A percentile compares a stretch with the other conserved stretches of the same genome.
Conservation (phyloP, 192 early-diverging fungal genomes). For the Piromyces sp. region DNA sequence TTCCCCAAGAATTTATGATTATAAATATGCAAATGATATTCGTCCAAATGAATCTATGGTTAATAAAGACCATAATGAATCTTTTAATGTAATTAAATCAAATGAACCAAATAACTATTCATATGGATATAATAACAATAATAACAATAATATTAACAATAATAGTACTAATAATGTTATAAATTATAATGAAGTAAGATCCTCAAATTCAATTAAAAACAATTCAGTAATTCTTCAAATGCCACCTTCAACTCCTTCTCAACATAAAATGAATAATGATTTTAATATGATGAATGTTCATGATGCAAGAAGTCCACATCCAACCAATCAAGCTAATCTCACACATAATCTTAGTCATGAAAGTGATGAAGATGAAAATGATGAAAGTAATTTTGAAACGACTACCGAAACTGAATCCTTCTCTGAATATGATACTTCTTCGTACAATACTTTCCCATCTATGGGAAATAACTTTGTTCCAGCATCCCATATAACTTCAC, state of each 20-base stretch:
- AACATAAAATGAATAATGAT: background rate
- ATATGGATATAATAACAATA: background rate
- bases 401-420: background rate
- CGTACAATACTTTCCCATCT: background rate
- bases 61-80: too few relatives aligned
- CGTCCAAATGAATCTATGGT: too few relatives aligned
- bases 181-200: background rate
- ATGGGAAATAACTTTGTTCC: background rate
- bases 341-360: background rate
- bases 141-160: background rate
- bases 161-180: background rate
- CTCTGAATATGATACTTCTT: background rate
- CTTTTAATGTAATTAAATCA: background rate
- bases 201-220: background rate
- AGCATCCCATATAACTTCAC: background rate
- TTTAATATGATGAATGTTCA: background rate
- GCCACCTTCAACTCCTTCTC: background rate
- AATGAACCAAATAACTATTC: background rate
- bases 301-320: background rate
- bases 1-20: background rate
- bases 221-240: background rate
- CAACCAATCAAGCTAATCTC: background rate
- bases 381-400: background rate
- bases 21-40: too few relatives aligned
- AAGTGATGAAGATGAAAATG: background rate